Evolutionary conservation across 2,329 filamentous ascomycete species (phyloP).

Genomic region (Phaeosphaeriaceae sp.): DNA sequence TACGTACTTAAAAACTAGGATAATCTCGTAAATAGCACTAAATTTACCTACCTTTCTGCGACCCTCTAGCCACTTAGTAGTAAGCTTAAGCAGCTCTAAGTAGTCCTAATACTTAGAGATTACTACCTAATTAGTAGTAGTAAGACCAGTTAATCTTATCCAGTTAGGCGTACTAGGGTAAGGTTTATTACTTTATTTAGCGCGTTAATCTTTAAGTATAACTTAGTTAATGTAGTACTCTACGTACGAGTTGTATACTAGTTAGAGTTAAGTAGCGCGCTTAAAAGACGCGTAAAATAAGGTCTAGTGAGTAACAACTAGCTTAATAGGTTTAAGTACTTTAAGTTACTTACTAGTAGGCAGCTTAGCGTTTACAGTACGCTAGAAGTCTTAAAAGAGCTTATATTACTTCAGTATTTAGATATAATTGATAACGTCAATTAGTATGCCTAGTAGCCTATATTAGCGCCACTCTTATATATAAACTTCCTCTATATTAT

Average conservation of each 20-base stretch:
- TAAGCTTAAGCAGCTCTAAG: no score
- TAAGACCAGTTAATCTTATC: slow-evolving; percentile 2
- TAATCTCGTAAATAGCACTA: slow-evolving; percentile 3
- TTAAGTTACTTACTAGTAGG: not conserved
- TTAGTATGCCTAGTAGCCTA: slow-evolving; percentile 3
- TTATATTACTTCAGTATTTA: slow-evolving; percentile 5
- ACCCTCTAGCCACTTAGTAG: no score
- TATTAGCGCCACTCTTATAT: slow-evolving; percentile 1
- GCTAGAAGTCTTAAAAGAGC: slow-evolving; percentile 2
- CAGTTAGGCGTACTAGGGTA: not conserved
- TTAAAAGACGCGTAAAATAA: not conserved
- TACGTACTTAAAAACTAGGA: slow-evolving; percentile 6
- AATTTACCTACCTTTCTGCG: no score
- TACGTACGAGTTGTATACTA: not conserved
- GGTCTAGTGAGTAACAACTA: not conserved
- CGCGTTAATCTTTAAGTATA: not conserved
- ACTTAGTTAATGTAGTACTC: slow-evolving; percentile 1
- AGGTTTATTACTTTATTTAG: not conserved
- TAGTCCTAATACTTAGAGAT: no score
- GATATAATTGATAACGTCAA: slow-evolving; percentile 11
- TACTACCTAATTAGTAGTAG: no score
- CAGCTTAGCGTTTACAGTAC: not conserved
- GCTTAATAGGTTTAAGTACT: not conserved
- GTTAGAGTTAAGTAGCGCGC: not conserved
- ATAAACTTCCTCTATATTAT: not conserved